A percentile compares a stretch with the other conserved stretches of the same genome.
phyloP scores from a whole-genome alignment of 1,139 yeast genomes.

The Geotrichum carabidarum region DNA sequence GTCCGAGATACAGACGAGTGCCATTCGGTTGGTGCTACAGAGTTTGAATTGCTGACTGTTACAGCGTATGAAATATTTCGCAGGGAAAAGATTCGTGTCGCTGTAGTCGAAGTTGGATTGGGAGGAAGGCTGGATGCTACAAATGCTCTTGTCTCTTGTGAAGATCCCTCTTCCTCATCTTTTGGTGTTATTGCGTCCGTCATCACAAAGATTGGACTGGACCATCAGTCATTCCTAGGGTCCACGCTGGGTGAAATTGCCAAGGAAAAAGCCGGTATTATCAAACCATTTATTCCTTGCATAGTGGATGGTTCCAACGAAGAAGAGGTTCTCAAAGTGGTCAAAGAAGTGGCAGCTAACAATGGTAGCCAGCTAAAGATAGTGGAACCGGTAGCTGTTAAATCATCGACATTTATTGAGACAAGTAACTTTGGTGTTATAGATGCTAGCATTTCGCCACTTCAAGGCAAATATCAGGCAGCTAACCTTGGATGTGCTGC shows the following conservation, averaged over 20 bases:
- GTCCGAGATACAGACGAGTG: constrained; percentile 34
- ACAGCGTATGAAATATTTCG: constrained; percentile 74
- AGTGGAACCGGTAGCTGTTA: constrained; percentile 13
- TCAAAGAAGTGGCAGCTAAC: constrained; percentile 28
- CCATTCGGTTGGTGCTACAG: constrained; percentile 59
- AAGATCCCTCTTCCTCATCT: constrained; percentile 15
- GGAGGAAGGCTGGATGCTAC: constrained; percentile 91
- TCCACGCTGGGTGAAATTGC: constrained; percentile 60
- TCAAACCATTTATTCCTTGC: constrained; percentile 56
- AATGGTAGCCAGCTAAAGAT: constrained; percentile 15
- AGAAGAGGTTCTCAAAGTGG: constrained; percentile 45
- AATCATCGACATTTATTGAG: constrained; percentile 14
- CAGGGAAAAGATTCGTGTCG: constrained; percentile 55
- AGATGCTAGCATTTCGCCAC: constrained; percentile 43
- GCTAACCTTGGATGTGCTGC: constrained; percentile 68
- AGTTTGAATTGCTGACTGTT: constrained; percentile 79
- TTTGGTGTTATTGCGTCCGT: constrained; percentile 50
- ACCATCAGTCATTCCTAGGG: constrained; percentile 76
- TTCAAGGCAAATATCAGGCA: constrained; percentile 67
- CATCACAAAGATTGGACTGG: constrained; percentile 78
- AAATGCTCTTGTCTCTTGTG: constrained; percentile 47
- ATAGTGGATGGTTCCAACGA: constrained; percentile 70
- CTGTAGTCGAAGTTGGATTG: constrained; percentile 82
- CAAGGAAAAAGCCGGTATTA: constrained; percentile 75
- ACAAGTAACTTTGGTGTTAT: constrained; percentile 21